phyloP scores from a whole-genome alignment of 305 asterid species.

The Rubia tinctorum region DNA sequence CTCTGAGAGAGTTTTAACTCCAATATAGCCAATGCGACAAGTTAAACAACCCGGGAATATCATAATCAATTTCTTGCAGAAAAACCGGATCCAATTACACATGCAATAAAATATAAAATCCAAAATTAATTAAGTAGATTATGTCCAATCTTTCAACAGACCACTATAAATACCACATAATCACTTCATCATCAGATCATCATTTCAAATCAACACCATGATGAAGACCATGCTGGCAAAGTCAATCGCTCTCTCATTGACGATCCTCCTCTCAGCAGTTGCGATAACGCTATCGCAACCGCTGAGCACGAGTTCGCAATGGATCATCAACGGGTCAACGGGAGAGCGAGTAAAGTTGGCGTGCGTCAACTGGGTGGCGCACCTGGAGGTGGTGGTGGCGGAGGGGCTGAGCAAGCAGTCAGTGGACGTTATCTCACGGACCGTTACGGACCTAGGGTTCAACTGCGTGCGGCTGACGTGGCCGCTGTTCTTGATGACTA shows the following conservation, averaged over 20 bases:
- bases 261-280: background rate
- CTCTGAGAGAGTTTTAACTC: too few species aligned
- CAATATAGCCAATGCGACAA: too few species aligned
- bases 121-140: too few species aligned
- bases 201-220: background rate
- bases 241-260: background rate
- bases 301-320: conserved; percentile 64
- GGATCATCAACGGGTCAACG: conserved; percentile 59
- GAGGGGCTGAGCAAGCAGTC: conserved; percentile 91
- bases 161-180: background rate
- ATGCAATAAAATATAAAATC: background rate
- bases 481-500: conserved; percentile 86
- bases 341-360: conserved; percentile 79
- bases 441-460: conserved; percentile 59
- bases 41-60: too few species aligned
- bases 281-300: conserved; percentile 29
- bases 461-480: conserved; percentile 92
- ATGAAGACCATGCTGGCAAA: background rate
- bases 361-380: conserved; percentile 90
- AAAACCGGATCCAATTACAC: background rate
- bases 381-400: conserved; percentile 79
- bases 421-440: conserved; percentile 58
- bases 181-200: background rate
- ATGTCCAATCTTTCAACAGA: background rate
- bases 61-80: too few species aligned